Base-by-base conservation (phyloP, 129 eudicot genomes). In the Flaveria brownii region DNA sequence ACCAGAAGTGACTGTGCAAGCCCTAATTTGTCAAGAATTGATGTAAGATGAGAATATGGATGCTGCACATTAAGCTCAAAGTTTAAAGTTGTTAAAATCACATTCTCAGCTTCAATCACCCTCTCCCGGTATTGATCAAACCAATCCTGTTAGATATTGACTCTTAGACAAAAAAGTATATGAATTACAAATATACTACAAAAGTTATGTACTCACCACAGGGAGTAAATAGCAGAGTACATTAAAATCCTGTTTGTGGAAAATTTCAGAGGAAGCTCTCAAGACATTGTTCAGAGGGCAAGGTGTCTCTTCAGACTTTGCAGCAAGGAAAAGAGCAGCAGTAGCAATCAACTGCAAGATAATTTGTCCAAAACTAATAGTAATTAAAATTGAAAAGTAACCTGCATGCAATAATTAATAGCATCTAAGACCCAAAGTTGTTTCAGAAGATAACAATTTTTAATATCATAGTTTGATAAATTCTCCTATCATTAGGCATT, bases 61-160 rank as follows among this genome's bases (percentile, higher is more conserved):
- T 95, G 99, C 82, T 95, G 90, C 88, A 95, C 97, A 49, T 71
- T 85, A 18, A 95, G 88, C 94, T 95, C 99, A 78, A 95, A 95
- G 66, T 91, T 89, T 28, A 95, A 80, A 39, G 97, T 95, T 17
- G 97, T 91, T 71, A 95, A 78, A 47, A 95, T 82, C 84, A 89
- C 56, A 77, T 91, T 90, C 83, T 95, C 99, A 74, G 99, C 96
- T 81, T 83, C 96, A 68, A 65, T 78, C 49, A 91, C 86, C 72
- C 90, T 80, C 63, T 91, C 97, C 26, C 95, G 89, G 77, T 91
- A 91, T 64, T 89, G 88, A 88, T 95, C 99, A 74, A 89, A 95
- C 97, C 97, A 95, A 75, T 84, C 94, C 99, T 95, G 89, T 70
- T 6, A 55, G 68, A 60, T 36, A 82, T 18, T 43, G 66, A 36